Conservation (phyloP, 2,329 filamentous ascomycete species). For the Diplodia sapinea region DNA sequence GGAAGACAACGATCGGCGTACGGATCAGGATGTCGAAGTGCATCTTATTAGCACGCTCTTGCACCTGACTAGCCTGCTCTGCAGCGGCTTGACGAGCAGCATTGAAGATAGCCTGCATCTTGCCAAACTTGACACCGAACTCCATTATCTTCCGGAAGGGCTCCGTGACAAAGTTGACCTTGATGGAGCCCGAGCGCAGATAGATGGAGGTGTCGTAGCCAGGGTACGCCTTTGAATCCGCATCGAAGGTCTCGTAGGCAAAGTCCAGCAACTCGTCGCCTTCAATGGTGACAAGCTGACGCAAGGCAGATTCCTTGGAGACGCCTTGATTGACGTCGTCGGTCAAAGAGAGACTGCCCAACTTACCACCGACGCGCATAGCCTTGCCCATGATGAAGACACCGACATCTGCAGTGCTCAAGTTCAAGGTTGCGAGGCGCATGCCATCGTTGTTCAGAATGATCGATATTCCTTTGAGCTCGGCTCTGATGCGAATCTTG, state of each 20-base stretch:
- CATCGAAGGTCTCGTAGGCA: conserved; percentile 93
- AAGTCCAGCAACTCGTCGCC: conserved; percentile 96
- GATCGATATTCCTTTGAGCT: conserved; percentile 89
- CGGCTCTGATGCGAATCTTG: conserved; percentile 91
- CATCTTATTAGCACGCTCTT: conserved; percentile 86
- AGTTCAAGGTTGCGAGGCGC: conserved; percentile 85
- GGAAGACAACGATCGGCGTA: conserved; percentile 96
- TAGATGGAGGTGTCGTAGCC: conserved; percentile 94
- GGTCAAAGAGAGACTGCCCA: conserved; percentile 86
- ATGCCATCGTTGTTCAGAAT: conserved; percentile 98
- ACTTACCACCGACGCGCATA: conserved; percentile 83
- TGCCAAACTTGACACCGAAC: conserved; percentile 97
- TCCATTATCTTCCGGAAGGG: conserved; percentile 98
- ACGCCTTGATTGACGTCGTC: conserved; percentile 95
- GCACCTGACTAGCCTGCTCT: conserved; percentile 89
- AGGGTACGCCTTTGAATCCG: conserved; percentile 76
- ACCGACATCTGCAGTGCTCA: conserved; percentile 90
- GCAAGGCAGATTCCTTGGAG: conserved; percentile 76
- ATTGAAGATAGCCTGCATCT: conserved; percentile 99
- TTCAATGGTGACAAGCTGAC: conserved; percentile 90
- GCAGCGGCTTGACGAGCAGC: conserved; percentile 93
- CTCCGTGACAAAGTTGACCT: conserved; percentile 95
- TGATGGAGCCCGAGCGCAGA: conserved; percentile 90
- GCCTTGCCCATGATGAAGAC: conserved; percentile 85
- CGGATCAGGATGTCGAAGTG: conserved; percentile 93